phyloP scores from a whole-genome alignment of 2,329 filamentous ascomycete genomes.

The Trichophyton rubrum region DNA sequence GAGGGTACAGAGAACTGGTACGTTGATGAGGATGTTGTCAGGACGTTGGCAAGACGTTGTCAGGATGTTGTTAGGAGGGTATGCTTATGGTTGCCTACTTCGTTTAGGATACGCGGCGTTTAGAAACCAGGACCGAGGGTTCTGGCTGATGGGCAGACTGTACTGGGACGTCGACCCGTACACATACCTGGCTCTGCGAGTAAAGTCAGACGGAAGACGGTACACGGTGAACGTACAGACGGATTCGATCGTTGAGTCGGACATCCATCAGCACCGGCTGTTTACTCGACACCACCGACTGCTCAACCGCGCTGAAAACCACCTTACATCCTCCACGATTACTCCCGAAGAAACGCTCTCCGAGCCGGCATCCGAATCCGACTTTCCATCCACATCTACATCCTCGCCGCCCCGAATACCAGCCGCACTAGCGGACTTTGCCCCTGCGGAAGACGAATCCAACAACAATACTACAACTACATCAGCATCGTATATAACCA shows the following conservation, averaged over 20 bases:
- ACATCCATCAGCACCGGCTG: conserved; percentile 86
- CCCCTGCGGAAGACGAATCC: too few species aligned
- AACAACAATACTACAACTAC: not conserved
- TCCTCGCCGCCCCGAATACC: conserved; percentile 16
- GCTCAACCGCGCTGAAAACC: conserved; percentile 11
- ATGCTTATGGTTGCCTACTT: not conserved
- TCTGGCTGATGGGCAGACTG: conserved; percentile 73
- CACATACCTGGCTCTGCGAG: conserved; percentile 68
- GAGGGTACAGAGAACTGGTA: conserved; percentile 32
- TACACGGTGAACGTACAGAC: conserved; percentile 96
- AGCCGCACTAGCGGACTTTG: conserved; percentile 27
- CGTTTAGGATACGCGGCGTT: conserved; percentile 75
- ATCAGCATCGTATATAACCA: conserved; percentile 20
- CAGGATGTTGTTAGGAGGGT: too few species aligned
- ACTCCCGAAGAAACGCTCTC: conserved; percentile 12
- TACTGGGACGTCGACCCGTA: conserved; percentile 88
- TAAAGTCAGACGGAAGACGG: conserved; percentile 80
- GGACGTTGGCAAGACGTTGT: too few species aligned
- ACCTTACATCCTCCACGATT: conserved; percentile 10
- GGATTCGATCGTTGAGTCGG: conserved; percentile 84
- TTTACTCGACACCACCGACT: conserved; percentile 39
- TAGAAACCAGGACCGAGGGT: conserved; percentile 62
- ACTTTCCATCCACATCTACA: conserved; percentile 7
- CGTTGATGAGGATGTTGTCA: not conserved
- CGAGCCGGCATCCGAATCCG: not conserved